Evolutionary conservation across 805 yeast genomes (phyloP).

Genomic region (Candida sonorensis): DNA sequence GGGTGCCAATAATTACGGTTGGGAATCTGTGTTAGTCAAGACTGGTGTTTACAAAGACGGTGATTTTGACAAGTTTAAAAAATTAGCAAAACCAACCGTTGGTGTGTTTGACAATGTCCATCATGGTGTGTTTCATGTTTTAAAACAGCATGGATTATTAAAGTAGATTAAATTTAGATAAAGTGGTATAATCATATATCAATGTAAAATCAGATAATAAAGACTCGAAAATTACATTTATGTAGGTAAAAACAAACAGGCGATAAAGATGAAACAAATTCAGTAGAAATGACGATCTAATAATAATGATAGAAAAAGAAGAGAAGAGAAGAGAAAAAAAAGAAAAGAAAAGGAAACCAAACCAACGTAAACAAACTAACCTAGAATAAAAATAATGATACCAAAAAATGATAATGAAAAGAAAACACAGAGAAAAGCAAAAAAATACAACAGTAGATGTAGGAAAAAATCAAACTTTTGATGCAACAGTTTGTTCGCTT

Average conservation of each 20-base stretch:
- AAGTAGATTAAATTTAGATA: background rate
- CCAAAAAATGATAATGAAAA: conserved; percentile 1
- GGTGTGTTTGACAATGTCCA: conserved; percentile 45
- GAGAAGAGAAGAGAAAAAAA: too few species aligned
- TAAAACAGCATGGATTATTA: conserved; percentile 9
- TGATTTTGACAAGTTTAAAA: conserved; percentile 32
- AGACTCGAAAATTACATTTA: too few species aligned
- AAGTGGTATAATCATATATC: background rate
- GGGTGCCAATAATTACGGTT: conserved; percentile 84
- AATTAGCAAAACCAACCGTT: conserved; percentile 36
- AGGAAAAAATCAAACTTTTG: conserved; percentile 53
- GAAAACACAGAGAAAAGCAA: conserved; percentile 1
- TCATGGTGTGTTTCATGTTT: conserved; percentile 33
- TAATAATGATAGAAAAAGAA: too few species aligned
- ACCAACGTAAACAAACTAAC: too few species aligned
- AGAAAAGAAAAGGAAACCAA: too few species aligned
- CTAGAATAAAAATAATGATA: background rate
- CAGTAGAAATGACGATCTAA: too few species aligned
- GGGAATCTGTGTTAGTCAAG: conserved; percentile 78
- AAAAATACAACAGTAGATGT: background rate
- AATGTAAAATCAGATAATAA: too few species aligned
- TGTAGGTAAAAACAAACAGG: too few species aligned
- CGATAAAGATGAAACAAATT: too few species aligned
- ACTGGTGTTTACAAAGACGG: conserved; percentile 81
- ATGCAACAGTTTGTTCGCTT: conserved; percentile 76